Evolutionary conservation across 2,329 filamentous ascomycete species (phyloP).

Genomic region (Clonostachys solani): DNA sequence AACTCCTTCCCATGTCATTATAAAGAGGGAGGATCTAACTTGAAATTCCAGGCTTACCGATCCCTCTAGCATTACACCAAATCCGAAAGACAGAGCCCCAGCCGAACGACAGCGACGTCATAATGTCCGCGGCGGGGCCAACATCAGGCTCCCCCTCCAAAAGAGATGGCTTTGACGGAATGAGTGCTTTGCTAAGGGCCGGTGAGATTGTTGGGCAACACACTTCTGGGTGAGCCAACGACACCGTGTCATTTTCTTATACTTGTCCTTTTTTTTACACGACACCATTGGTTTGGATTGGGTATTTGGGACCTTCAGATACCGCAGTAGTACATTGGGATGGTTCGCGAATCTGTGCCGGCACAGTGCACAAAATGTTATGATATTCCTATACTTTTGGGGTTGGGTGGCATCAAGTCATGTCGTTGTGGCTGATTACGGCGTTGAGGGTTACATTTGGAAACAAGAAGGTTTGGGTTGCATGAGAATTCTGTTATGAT

Average conservation of each 20-base stretch:
- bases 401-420: too few relatives aligned
- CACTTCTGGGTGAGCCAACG: constrained; percentile 21
- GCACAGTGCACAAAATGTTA: too few relatives aligned
- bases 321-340: not conserved
- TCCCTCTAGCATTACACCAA: not conserved
- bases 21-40: too few relatives aligned
- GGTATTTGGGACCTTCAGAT: not conserved
- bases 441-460: too few relatives aligned
- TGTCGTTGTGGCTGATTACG: too few relatives aligned
- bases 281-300: not conserved
- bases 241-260: not conserved
- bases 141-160: constrained; percentile 9
- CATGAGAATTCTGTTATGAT: too few relatives aligned
- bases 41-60: too few relatives aligned
- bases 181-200: constrained; percentile 53
- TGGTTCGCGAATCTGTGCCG: not conserved
- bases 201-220: constrained; percentile 49
- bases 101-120: constrained; percentile 18
- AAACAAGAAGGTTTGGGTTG: too few relatives aligned
- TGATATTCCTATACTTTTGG: too few relatives aligned
- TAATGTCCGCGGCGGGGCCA: constrained; percentile 16
- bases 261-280: not conserved
- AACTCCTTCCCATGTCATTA: not conserved
- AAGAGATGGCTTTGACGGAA: constrained; percentile 42
- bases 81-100: constrained; percentile 6